Base-by-base conservation (phyloP, 768 basidiomycete species). In the Mycena vitilis region DNA sequence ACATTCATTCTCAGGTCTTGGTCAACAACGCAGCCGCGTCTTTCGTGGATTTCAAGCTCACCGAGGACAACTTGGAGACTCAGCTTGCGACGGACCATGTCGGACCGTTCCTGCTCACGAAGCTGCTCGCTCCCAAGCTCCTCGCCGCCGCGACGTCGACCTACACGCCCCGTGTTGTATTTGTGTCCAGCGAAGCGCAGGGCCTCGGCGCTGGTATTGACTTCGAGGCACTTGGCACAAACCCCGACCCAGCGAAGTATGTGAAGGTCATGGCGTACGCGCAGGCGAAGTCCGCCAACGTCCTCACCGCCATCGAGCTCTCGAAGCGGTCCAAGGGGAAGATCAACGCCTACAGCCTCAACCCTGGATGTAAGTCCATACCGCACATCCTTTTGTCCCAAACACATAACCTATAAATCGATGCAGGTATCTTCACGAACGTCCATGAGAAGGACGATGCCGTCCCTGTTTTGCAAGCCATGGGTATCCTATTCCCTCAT, bases 31-130 rank as follows among this genome's bases (percentile, higher is more conserved):
- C 64, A 22, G 64, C 64, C 0, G 18, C 44, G 5, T 22, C 56
- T 3, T 37, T 58, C 16, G 34, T 8, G 9, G 30, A 37, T 13
- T 65, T 65, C 36, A 47, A 22, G 23, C 64, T 65, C 36, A 65
- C 54, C 6, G 44, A 25, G 22, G 63, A 65, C 63, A 36, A 42
- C 5, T 18, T 54, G 23, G 63, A 65, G 47, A 22, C 22, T 15
- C 64, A 65, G 11, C 6, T 49, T 12, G 25, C 55, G 0, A 49
- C 56, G 1, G 36, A 57, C 56, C 64, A 58, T 25, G 45, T 65
- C 37, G 56, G 64, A 9, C 64, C 55, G 5, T 65, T 65, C 37
- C 64, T 65, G 13, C 51, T 65, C 56, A 65, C 64, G 4, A 65
- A 58, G 37, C 55, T 65, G 22, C 44, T 65, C 36, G 9, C 23